These are phyloP conservation scores for Leccinum subtestaceum DNA, from an alignment of 768 basidiomycete genomes.

Conservation along the genomic window DNA sequence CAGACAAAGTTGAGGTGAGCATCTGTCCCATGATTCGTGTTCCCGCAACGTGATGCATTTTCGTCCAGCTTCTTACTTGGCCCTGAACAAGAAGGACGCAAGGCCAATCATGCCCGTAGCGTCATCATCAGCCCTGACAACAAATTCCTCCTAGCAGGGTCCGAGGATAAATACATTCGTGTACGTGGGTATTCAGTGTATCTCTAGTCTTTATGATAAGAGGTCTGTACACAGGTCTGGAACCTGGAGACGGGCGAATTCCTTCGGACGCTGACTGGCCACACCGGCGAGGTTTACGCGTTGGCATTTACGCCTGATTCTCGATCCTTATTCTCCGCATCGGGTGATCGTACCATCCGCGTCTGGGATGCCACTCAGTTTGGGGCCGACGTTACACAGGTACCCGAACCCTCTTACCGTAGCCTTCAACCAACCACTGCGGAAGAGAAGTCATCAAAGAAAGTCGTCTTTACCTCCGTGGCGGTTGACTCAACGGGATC, in stretches of 20 bases:
- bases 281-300: conserved; percentile 36
- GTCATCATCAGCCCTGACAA: conserved; percentile 32
- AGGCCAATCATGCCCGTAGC: conserved; percentile 32
- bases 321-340: conserved; percentile 33
- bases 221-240: conserved; percentile 25
- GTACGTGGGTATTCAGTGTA: conserved; percentile 17
- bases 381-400: conserved; percentile 16
- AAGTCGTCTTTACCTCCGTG: conserved; percentile 31
- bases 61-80: conserved; percentile 26
- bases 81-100: conserved; percentile 18
- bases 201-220: conserved; percentile 2
- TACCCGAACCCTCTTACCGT: conserved; percentile 19
- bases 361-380: conserved; percentile 34
- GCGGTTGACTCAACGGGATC: conserved; percentile 33
- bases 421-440: conserved; percentile 17
- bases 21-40: not conserved
- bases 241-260: conserved; percentile 23
- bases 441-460: conserved; percentile 18
- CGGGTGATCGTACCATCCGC: conserved; percentile 35
- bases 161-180: conserved; percentile 34
- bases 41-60: not conserved
- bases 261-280: conserved; percentile 31
- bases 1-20: conserved; percentile 31
- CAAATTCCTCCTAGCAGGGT: conserved; percentile 31
- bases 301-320: conserved; percentile 37